Evolutionary conservation across 2,329 filamentous ascomycete species (phyloP), one percentile per base, ranked within the genome.

Genomic region (Ophiocordyceps sinensis): DNA sequence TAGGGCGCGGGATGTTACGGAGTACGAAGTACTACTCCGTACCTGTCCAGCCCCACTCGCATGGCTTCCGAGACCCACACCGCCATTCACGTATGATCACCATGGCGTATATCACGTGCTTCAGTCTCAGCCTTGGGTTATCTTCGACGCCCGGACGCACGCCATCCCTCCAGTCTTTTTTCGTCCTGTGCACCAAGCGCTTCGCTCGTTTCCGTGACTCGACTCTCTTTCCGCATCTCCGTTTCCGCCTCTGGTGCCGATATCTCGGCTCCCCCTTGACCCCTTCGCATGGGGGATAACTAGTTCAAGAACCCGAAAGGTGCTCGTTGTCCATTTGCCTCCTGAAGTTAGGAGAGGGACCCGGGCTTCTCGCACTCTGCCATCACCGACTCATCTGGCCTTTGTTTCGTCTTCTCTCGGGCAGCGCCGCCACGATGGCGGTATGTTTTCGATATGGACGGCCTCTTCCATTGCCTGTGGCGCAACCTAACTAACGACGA

Each of bases 341-440:
- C 31, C 3, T 40, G 39, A 26, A 19, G 39, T 36, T 31, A 30
- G 17, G 38, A 35, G 30, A 36, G 39, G 39, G 4, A 14, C 10
- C 31, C 19, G 21, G 31, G 28, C 21, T 8, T 13, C 26, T 35
- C 10, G 19, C n/a, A 28, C 8, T n/a, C 30, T 36, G 15, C n/a
- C 15, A 10, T 11, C 3, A 11, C 30, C 30, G 5, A 13, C 30
- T 31, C 23, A 11, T 11, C 30, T 28, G 38, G 13, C 29, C 12
- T 14, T 5, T 7, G 13, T 23, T 5, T 15, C 19, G 37, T 14
- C 41, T 31, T 32, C 11, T 2, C 14, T 32, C n/a, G 41, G 34
- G 34, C 31, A 43, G 31, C 32, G 28, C 37, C n/a, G 29, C n/a
- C 43, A 40, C 41, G 23, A 44, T 44, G 43, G 37, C 43, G 34